Conservation (phyloP, 1,284 basidiomycete species). For the Exsudoporus floridanus region DNA sequence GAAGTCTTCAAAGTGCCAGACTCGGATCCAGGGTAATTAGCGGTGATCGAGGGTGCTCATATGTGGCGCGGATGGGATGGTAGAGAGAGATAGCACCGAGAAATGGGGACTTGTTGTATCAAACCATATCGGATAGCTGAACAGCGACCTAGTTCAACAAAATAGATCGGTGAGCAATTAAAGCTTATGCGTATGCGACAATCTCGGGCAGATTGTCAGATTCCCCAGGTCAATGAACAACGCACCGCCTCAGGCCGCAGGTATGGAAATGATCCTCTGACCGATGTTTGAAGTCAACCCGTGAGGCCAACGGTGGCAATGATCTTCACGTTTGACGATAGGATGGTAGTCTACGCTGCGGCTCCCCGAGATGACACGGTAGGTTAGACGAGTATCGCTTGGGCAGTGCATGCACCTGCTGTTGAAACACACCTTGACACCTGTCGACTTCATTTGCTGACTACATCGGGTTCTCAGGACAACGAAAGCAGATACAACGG, state of each 20-base stretch:
- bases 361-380: not conserved
- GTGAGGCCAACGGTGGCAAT: not conserved
- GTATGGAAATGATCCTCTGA: too few relatives aligned
- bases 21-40: not conserved
- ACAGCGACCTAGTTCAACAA: not conserved
- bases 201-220: not conserved
- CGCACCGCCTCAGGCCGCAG: too few relatives aligned
- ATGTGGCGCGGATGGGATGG: not conserved
- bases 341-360: not conserved
- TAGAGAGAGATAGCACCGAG: not conserved
- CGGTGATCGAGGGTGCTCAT: not conserved
- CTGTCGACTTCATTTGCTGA: conserved; percentile 5
- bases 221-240: not conserved
- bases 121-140: not conserved
- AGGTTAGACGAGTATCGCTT: not conserved
- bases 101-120: not conserved
- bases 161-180: not conserved
- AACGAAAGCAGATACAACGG: not conserved
- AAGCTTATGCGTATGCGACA: too few relatives aligned
- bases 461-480: not conserved
- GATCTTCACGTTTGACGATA: not conserved
- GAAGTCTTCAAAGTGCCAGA: not conserved
- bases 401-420: not conserved
- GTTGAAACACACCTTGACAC: conserved; percentile 10
- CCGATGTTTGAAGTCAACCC: not conserved